Conservation (phyloP, 768 basidiomycete species). For the Boletellus ananas region DNA sequence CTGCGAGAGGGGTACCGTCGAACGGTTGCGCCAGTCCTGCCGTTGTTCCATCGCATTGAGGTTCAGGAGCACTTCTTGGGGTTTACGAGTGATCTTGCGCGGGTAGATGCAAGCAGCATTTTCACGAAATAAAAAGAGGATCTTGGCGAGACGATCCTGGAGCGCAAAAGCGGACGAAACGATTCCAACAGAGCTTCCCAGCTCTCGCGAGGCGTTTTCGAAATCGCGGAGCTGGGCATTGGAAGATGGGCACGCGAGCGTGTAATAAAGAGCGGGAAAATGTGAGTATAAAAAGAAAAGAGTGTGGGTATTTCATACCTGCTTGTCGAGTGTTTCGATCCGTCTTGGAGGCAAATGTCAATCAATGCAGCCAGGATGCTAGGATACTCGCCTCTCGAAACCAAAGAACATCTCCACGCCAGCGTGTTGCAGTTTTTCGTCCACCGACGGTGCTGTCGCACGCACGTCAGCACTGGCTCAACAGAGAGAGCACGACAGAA, state of each 20-base stretch:
- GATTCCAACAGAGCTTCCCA: slow-evolving; percentile 54
- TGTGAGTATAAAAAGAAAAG: too few relatives aligned
- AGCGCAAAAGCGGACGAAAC: slow-evolving; percentile 48
- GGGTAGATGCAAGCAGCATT: slow-evolving; percentile 53
- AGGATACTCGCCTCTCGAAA: slow-evolving; percentile 39
- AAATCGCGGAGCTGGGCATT: slow-evolving; percentile 47
- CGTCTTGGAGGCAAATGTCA: slow-evolving; percentile 28
- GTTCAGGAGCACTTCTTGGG: slow-evolving; percentile 33
- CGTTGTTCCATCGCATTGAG: slow-evolving; percentile 29
- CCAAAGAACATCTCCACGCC: slow-evolving; percentile 42
- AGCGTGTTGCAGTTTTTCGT: slow-evolving; percentile 46
- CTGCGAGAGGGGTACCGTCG: slow-evolving; percentile 34
- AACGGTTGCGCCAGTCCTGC: slow-evolving; percentile 32
- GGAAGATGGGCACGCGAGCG: background rate
- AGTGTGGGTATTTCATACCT: slow-evolving; percentile 27
- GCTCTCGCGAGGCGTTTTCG: slow-evolving; percentile 49
- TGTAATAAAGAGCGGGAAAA: background rate
- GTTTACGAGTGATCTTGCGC: slow-evolving; percentile 37
- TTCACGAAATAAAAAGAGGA: slow-evolving; percentile 49
- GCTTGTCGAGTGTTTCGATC: slow-evolving; percentile 46
- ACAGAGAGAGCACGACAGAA: background rate
- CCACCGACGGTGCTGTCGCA: slow-evolving; percentile 34
- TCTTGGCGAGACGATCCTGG: slow-evolving; percentile 46
- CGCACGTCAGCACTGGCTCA: background rate
- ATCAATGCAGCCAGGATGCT: background rate